These are phyloP conservation scores for Fusarium robinianum DNA, from an alignment of 2,329 filamentous ascomycete genomes.

Conservation along the genomic window DNA sequence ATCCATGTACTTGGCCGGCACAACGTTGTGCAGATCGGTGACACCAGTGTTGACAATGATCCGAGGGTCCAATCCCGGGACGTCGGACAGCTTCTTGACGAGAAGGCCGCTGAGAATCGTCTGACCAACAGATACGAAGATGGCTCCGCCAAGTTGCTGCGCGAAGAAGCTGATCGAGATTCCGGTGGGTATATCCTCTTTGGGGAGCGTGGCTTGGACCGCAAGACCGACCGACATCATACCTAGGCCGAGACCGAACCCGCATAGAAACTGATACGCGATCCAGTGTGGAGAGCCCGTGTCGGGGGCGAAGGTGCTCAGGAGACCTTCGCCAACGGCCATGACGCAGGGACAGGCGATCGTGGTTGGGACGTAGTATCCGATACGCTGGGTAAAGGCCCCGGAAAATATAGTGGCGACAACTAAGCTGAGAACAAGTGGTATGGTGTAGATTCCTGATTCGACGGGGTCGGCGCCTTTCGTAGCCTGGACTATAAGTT, in stretches of 20 bases:
- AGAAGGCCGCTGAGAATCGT: constrained; percentile 56
- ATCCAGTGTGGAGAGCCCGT: constrained; percentile 60
- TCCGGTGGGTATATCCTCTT: constrained; percentile 58
- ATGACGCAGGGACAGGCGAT: constrained; percentile 54
- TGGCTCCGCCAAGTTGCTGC: constrained; percentile 62
- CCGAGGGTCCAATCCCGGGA: constrained; percentile 50
- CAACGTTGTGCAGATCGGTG: constrained; percentile 62
- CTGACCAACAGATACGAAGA: constrained; percentile 62
- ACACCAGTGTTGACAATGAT: constrained; percentile 54
- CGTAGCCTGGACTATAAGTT: constrained; percentile 56
- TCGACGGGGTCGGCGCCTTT: constrained; percentile 56
- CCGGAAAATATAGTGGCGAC: constrained; percentile 56
- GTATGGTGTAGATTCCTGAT: constrained; percentile 62
- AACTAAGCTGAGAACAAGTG: constrained; percentile 60
- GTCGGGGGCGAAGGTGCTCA: constrained; percentile 57
- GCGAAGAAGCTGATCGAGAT: constrained; percentile 61
- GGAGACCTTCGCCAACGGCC: constrained; percentile 58
- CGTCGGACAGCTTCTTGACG: constrained; percentile 42
- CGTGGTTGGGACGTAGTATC: constrained; percentile 65
- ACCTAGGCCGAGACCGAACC: constrained; percentile 61
- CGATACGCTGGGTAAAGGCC: constrained; percentile 54
- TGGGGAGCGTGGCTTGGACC: constrained; percentile 57
- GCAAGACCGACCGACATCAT: constrained; percentile 63
- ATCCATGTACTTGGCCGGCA: constrained; percentile 54
- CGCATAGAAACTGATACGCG: constrained; percentile 61